These are phyloP conservation scores for Xylariaceae sp. DNA, from an alignment of 2,329 filamentous ascomycete species.

Conservation along the genomic window DNA sequence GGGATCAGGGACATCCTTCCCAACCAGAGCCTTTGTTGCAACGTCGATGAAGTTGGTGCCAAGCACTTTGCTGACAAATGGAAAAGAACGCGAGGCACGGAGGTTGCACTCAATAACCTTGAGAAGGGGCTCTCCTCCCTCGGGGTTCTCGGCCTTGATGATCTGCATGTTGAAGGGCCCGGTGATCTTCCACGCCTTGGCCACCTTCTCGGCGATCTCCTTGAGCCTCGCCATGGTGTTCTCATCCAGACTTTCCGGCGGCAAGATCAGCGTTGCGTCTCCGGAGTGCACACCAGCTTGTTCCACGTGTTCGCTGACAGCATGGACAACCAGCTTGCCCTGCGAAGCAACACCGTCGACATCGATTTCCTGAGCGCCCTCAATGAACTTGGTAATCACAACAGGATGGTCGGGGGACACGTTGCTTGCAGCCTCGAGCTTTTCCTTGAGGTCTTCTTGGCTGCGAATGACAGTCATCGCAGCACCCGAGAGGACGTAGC, in stretches of 20 bases:
- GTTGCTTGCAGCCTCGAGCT: constrained; percentile 80
- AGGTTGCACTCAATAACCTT: constrained; percentile 99
- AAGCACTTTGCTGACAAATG: constrained; percentile 95
- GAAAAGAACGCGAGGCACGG: constrained; percentile 94
- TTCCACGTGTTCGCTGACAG: constrained; percentile 92
- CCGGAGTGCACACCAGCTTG: constrained; percentile 97
- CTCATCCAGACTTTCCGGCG: constrained; percentile 72
- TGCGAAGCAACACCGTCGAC: constrained; percentile 85
- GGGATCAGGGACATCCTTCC: constrained; percentile 74
- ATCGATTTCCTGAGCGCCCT: constrained; percentile 93
- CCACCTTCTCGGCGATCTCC: constrained; percentile 93
- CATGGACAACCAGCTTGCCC: constrained; percentile 83
- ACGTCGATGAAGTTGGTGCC: constrained; percentile 95
- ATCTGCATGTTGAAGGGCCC: constrained; percentile 99
- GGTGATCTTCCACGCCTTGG: constrained; percentile 93
- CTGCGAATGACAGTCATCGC: constrained; percentile 96
- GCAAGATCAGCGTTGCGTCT: constrained; percentile 89
- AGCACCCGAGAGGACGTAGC: constrained; percentile 92
- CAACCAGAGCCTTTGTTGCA: constrained; percentile 85
- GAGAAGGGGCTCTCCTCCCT: constrained; percentile 66
- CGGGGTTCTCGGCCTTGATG: constrained; percentile 79
- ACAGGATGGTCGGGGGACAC: constrained; percentile 96
- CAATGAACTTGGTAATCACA: constrained; percentile 97
- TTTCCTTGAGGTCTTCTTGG: constrained; percentile 84
- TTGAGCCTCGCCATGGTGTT: constrained; percentile 78